phyloP scores from a whole-genome alignment of 495 filamentous ascomycete genomes.

The Choiromyces venosus region DNA sequence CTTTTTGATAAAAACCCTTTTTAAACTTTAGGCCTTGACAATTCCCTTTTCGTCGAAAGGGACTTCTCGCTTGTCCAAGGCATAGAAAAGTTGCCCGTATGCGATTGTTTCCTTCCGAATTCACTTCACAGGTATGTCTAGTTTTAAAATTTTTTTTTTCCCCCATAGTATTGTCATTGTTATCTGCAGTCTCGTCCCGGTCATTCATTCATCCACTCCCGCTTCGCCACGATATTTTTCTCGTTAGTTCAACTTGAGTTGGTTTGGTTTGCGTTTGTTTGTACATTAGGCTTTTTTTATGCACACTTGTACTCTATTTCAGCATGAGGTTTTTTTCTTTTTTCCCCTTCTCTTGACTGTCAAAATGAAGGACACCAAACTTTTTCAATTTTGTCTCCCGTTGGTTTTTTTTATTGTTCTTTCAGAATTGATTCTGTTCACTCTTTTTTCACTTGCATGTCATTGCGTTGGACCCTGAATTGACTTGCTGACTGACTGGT shows the following conservation, averaged over 20 bases:
- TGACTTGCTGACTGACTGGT: slow-evolving; percentile 22
- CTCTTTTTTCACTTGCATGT: neutral
- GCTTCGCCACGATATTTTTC: neutral
- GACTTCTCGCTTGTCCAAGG: slow-evolving; percentile 12
- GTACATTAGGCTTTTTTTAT: slow-evolving; percentile 12
- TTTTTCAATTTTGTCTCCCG: neutral
- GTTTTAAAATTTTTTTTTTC: neutral
- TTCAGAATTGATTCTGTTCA: slow-evolving; percentile 13
- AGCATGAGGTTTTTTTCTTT: slow-evolving; percentile 14
- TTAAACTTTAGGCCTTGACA: slow-evolving; percentile 6
- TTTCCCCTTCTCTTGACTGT: slow-evolving; percentile 21
- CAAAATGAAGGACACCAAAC: slow-evolving; percentile 6
- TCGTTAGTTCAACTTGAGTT: neutral
- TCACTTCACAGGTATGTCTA: slow-evolving; percentile 86
- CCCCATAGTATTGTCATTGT: neutral
- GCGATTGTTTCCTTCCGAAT: slow-evolving; percentile 87
- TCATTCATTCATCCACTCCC: neutral
- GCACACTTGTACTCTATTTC: slow-evolving; percentile 12
- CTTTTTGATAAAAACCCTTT: neutral
- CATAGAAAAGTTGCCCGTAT: slow-evolving; percentile 62
- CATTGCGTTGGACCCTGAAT: slow-evolving; percentile 2
- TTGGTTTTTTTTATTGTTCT: slow-evolving; percentile 10
- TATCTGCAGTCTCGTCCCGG: neutral
- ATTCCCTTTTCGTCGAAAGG: slow-evolving; percentile 21
- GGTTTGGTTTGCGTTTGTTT: neutral